Evolutionary conservation across 495 filamentous ascomycete genomes (phyloP).

Genomic region (Bathelium albidoporum): DNA sequence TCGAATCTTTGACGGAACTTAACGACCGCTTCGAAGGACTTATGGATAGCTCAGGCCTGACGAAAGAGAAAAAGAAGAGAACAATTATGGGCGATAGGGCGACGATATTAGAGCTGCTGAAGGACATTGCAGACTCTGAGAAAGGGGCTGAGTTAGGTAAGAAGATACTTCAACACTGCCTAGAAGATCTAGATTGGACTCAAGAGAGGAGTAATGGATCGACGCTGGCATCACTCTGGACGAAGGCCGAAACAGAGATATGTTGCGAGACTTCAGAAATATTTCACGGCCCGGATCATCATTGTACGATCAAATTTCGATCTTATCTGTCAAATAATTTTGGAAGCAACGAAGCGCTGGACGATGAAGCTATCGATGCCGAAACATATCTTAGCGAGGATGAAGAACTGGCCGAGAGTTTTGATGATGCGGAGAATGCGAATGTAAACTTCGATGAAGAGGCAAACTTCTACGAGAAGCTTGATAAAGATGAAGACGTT

Average conservation of each 20-base stretch:
- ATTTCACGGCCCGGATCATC: background rate
- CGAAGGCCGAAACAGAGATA: background rate
- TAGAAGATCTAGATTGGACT: background rate
- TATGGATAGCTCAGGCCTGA: background rate
- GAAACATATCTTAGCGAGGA: background rate
- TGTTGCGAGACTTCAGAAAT: background rate
- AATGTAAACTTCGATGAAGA: background rate
- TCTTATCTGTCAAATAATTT: background rate
- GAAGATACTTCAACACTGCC: background rate
- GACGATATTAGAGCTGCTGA: background rate
- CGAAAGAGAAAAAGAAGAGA: background rate
- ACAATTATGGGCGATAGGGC: background rate
- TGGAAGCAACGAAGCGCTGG: background rate
- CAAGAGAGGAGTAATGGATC: background rate
- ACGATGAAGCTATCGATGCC: background rate
- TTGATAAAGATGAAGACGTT: background rate
- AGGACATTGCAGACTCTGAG: too few species aligned
- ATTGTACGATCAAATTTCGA: background rate
- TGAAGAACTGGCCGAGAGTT: background rate
- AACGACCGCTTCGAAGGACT: background rate
- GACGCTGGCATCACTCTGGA: background rate
- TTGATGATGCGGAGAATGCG: background rate
- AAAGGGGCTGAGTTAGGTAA: too few species aligned
- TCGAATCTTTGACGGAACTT: background rate
- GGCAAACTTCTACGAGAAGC: background rate